Evolutionary conservation across 2,329 filamentous ascomycete genomes (phyloP).

Genomic region (Colletotrichum zoysiae): DNA sequence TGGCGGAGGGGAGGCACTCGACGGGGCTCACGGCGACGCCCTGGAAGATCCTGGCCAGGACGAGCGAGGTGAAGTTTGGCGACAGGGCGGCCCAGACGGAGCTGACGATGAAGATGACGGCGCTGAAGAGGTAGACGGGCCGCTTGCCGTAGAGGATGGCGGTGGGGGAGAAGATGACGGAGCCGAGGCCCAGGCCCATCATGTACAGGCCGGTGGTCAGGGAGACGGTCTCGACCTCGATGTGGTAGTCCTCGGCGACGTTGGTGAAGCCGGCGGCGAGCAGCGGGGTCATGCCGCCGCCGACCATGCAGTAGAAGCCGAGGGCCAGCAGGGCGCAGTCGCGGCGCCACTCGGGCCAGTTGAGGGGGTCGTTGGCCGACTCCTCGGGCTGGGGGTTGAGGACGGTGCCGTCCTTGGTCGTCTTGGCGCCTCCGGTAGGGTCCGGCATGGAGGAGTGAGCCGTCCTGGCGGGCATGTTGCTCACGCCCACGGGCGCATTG

Average conservation of each 20-base stretch:
- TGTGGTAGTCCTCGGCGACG: conserved; percentile 74
- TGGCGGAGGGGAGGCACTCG: conserved; percentile 92
- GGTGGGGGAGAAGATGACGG: conserved; percentile 86
- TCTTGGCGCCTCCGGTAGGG: conserved; percentile 64
- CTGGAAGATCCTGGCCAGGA: conserved; percentile 87
- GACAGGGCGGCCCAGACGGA: conserved; percentile 90
- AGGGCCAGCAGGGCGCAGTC: conserved; percentile 84
- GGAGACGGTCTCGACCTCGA: conserved; percentile 80
- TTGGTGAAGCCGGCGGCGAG: conserved; percentile 91
- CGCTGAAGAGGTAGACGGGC: conserved; percentile 85
- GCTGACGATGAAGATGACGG: conserved; percentile 81
- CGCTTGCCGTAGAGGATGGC: conserved; percentile 93
- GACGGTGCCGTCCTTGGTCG: conserved; percentile 86
- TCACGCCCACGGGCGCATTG: conserved; percentile 70
- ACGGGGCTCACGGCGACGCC: conserved; percentile 90
- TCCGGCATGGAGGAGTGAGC: conserved; percentile 66
- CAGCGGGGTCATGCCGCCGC: conserved; percentile 91
- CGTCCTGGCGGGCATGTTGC: conserved; percentile 67
- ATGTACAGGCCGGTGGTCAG: conserved; percentile 94
- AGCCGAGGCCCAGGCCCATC: conserved; percentile 90
- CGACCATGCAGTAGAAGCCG: conserved; percentile 93
- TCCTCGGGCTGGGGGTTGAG: conserved; percentile 94
- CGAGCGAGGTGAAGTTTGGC: conserved; percentile 81
- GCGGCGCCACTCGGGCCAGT: conserved; percentile 87
- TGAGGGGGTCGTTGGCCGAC: conserved; percentile 89